Evolutionary conservation across 78 protist species (phyloP), one percentile per base, ranked within the genome.

Genomic region (Emiliania huxleyi): DNA sequence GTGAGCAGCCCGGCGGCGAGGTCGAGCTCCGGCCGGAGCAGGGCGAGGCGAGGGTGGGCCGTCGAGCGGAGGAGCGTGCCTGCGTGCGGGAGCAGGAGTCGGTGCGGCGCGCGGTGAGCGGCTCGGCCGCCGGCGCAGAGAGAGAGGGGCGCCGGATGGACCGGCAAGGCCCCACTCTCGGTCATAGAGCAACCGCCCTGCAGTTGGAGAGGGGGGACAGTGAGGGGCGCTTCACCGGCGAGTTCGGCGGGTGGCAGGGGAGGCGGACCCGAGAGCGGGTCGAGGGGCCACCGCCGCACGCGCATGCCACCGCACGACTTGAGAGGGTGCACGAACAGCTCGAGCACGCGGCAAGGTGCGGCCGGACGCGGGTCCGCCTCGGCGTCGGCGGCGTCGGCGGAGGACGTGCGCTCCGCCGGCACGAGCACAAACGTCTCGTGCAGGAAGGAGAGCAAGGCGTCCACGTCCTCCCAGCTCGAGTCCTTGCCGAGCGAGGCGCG

Each of bases 141-240:
- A n/a, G n/a, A n/a, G n/a, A n/a, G n/a, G n/a, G n/a, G 38, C 49
- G 1, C 97, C 97, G 45, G n/a, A 44, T 33, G 55, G 73, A 33
- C 95, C 97, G 2, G 95, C 90, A 19, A 96, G 18, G 44, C 95
- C 93, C 97, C 97, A 96, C 46, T 96, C 97, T 56, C 97, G 77
- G 69, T 96, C 97, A 46, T 69, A 94, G 21, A 55, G 77, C 21
- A 95, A 69, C 46, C 38, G 33, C 25, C 56, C 56, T 1, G 95
- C 94, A 15, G 92, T 71, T n/a, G n/a, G n/a, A n/a, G n/a, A n/a
- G n/a, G n/a, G n/a, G n/a, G n/a, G n/a, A n/a, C n/a, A n/a, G n/a
- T n/a, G n/a, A n/a, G n/a, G n/a, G n/a, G n/a, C n/a, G n/a, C n/a
- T n/a, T n/a, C n/a, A n/a, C n/a, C n/a, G n/a, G n/a, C n/a, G n/a